Base-by-base conservation (phyloP, 2,329 filamentous ascomycete species). In the Colletotrichum cuscutae region DNA sequence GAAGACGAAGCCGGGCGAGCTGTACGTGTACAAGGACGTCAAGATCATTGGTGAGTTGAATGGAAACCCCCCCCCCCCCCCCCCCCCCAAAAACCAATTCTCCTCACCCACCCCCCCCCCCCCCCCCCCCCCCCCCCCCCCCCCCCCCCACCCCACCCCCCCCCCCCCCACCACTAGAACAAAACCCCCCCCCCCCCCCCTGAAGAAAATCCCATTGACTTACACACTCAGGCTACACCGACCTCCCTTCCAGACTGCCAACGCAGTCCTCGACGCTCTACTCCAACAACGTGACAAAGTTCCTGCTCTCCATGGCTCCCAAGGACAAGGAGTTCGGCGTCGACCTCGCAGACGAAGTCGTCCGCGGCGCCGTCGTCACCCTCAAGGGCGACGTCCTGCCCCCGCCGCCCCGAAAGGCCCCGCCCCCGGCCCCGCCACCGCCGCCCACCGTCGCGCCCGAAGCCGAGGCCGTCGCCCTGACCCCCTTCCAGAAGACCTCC, bases 271-370 rank as follows among this genome's bases (percentile, higher is more conserved):
- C 95, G 0, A 97, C 94, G 0, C 85, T 98, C 24, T 98, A 97
- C 82, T 97, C 94, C 2, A 98, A 97, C 87, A 98, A 98, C 79
- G 95, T 97, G 77, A 95, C 92, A 76, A 98, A 97, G 80, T 93
- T 95, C 70, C 85, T 97, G 32, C 87, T 98, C 11, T 97, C 95
- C 0, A 94, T 97, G 87, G 83, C 91, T 1, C 94, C 94, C 1
- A 89, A 92, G 72, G 91, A 95, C 2, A 95, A 94, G 75, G 89
- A 92, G 49, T 97, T 95, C 75, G 94, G 94, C 8, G 87, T 97
- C 58, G 94, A 97, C 77, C 85, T 97, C 4, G 88, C 89, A 0
- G 95, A 97, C 76, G 95, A 97, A 81, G 95, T 98, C 28, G 93
- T 97, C 7, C 91, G 95, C 42, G 94, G 94, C 24, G 90, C 94